These are phyloP conservation scores for Monosporascus sp. DNA, from an alignment of 2,329 filamentous ascomycete genomes.

Conservation along the genomic window DNA sequence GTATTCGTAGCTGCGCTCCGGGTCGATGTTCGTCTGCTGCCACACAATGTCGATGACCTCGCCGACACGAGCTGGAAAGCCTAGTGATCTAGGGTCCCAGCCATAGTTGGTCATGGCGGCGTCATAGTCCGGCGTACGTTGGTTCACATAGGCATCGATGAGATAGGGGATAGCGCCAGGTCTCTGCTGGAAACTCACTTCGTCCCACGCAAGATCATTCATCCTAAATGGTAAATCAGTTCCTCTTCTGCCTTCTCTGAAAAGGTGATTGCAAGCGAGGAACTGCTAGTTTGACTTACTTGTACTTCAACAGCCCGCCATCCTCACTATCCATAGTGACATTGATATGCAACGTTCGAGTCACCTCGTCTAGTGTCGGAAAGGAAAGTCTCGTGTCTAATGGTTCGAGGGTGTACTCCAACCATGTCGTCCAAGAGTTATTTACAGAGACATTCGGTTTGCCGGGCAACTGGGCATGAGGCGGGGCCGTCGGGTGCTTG, in stretches of 20 bases:
- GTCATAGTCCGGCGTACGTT: constrained; percentile 47
- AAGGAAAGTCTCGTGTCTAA: constrained; percentile 25
- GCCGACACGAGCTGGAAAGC: constrained; percentile 49
- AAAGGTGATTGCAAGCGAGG: neutral
- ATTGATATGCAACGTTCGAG: constrained; percentile 43
- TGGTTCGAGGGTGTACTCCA: constrained; percentile 43
- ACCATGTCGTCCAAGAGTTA: constrained; percentile 30
- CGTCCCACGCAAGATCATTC: constrained; percentile 42
- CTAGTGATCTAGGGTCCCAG: constrained; percentile 46
- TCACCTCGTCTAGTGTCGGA: constrained; percentile 42
- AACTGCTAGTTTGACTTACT: constrained; percentile 18
- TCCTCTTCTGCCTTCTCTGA: neutral
- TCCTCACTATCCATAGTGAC: constrained; percentile 34
- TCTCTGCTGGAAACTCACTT: constrained; percentile 20
- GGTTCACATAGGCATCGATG: constrained; percentile 46
- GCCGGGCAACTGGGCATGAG: constrained; percentile 21
- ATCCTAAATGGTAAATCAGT: constrained; percentile 22
- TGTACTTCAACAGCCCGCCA: constrained; percentile 32
- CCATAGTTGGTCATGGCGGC: constrained; percentile 44
- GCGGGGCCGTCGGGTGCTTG: neutral
- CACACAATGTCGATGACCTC: constrained; percentile 53
- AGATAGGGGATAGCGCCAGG: constrained; percentile 39
- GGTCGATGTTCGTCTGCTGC: constrained; percentile 33
- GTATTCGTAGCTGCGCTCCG: constrained; percentile 35
- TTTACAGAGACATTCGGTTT: constrained; percentile 28